Evolutionary conservation across 208 protist species (phyloP), one percentile per base, ranked within the genome.

Genomic region (Trypanosoma vivax): DNA sequence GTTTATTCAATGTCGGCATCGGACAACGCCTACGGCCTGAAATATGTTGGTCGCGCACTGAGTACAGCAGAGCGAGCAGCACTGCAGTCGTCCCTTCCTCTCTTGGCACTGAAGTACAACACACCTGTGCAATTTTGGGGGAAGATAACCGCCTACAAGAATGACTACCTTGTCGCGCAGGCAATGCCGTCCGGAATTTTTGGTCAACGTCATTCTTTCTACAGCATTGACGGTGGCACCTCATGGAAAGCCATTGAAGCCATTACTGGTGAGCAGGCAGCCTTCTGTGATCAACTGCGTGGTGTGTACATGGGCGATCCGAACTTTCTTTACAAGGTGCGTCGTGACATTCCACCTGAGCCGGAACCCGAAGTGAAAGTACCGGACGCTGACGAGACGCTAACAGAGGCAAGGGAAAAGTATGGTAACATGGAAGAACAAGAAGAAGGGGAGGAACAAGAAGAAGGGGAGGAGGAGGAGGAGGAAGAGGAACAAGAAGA

Each of bases 151-250:
- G 89, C 83, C 1, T 57, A 72, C 53, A 71, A 76, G 50, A 27
- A 51, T 10, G 77, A 92, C 56, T 96, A 96, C 58, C 69, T 85
- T 35, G 41, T 96, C 7, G 83, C 83, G 16, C 83, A 93, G 60
- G 75, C 76, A 4, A 41, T 59, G 16, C 46, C 74, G 0, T 49
- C 65, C 23, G 83, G 73, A 21, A 48, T 80, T 24, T 87, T 94
- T 62, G 79, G 79, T 37, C 55, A 53, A 6, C 69, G 73, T 30
- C 63, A 75, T 18, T 74, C 62, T 52, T 89, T 92, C 64, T 90
- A 76, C 68, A 92, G 81, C 72, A 40, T 65, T 23, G 84, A 96
- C 43, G 84, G 85, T 37, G 89, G 89, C 38, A 76, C 58, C 45
- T 84, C 63, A 21, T 96, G 89, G 86, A 65, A 55, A 27, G 28